Evolutionary conservation across 2,329 filamentous ascomycete species (phyloP).

Genomic region (Penicillium sp.): DNA sequence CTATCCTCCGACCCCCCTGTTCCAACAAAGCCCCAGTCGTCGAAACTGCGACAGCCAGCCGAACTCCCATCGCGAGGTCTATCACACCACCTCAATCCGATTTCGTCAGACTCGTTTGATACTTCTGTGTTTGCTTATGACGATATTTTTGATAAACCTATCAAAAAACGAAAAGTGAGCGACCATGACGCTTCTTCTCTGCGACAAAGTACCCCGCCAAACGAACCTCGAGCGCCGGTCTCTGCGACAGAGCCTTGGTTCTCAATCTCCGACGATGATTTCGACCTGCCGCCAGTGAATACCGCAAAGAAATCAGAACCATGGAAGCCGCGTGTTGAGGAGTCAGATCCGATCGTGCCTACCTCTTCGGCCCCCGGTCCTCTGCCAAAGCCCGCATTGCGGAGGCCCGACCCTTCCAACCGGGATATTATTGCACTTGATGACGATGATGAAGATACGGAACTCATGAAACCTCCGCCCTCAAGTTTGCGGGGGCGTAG

Average conservation of each 20-base stretch:
- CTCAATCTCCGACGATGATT: slow-evolving; percentile 34
- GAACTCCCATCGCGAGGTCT: slow-evolving; percentile 8
- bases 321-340: slow-evolving; percentile 20
- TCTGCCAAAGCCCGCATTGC: slow-evolving; percentile 3
- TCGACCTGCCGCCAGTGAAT: slow-evolving; percentile 17
- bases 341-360: slow-evolving; percentile 45
- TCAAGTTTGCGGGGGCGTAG: slow-evolving; percentile 12
- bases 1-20: slow-evolving; percentile 37
- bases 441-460: slow-evolving; percentile 31
- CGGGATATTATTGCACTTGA: slow-evolving; percentile 38
- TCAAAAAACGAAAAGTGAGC: slow-evolving; percentile 35
- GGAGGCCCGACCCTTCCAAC: not conserved
- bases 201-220: slow-evolving; percentile 2
- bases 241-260: slow-evolving; percentile 18
- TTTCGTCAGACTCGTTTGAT: slow-evolving; percentile 32
- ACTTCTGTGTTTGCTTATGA: slow-evolving; percentile 29
- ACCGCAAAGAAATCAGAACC: slow-evolving; percentile 3
- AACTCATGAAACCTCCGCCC: slow-evolving; percentile 6
- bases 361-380: slow-evolving; percentile 42
- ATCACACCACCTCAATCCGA: slow-evolving; percentile 13
- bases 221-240: not conserved
- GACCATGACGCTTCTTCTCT: slow-evolving; percentile 17
- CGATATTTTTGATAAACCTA: slow-evolving; percentile 26
- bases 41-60: slow-evolving; percentile 14
- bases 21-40: slow-evolving; percentile 10